phyloP scores from a whole-genome alignment of 176 grass and related monocot species.

The Alloteropsis semialata region DNA sequence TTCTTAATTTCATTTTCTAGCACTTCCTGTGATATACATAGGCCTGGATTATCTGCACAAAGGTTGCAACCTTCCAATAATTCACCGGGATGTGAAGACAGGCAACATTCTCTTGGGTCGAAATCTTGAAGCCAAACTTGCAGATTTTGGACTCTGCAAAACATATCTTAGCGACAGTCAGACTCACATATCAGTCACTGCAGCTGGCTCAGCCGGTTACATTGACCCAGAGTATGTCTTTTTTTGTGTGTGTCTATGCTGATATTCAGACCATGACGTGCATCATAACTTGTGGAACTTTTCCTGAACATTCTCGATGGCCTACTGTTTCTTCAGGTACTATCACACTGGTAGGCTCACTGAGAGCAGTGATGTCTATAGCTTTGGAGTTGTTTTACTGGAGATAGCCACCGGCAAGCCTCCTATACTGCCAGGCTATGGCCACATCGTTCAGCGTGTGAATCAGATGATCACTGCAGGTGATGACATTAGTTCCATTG shows the following conservation, averaged over 20 bases:
- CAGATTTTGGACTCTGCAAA: conserved; percentile 64
- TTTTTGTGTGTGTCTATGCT: too few species aligned
- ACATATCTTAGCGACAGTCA: neutral
- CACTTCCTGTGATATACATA: neutral
- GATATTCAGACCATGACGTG: too few species aligned
- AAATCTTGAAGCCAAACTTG: conserved; percentile 59
- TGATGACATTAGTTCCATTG: conserved; percentile 44
- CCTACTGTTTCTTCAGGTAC: too few species aligned
- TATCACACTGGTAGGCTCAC: too few species aligned
- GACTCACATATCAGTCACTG: conserved; percentile 32
- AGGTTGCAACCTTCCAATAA: conserved; percentile 37
- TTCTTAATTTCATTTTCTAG: too few species aligned
- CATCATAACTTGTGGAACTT: too few species aligned
- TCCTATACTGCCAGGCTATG: neutral
- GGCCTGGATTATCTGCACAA: conserved; percentile 64
- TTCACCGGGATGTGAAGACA: conserved; percentile 65
- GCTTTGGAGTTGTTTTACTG: conserved; percentile 41
- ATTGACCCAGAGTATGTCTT: conserved; percentile 59
- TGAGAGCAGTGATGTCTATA: conserved; percentile 37
- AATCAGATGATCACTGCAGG: neutral
- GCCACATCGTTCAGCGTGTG: conserved; percentile 27
- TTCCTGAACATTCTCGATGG: too few species aligned
- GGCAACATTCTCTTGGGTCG: conserved; percentile 54
- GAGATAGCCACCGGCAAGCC: conserved; percentile 33
- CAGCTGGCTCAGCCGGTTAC: conserved; percentile 44